Evolutionary conservation across 352 stramenopile genomes (phyloP).

Genomic region (Phytopythium aichiense): DNA sequence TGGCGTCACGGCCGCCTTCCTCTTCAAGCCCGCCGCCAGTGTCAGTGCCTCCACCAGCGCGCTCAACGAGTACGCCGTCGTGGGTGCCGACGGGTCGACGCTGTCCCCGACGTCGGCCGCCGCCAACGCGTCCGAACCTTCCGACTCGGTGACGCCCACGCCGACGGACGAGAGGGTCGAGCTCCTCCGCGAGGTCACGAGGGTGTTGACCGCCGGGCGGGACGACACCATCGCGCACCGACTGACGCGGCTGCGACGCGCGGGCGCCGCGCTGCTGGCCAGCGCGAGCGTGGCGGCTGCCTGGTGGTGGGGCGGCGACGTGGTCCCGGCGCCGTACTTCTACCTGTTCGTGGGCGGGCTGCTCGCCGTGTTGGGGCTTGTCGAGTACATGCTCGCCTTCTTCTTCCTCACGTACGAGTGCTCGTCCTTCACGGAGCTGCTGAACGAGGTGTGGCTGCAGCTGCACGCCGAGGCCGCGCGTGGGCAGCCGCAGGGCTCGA

Average conservation of each 20-base stretch:
- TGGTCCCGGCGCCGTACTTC: slow-evolving; percentile 21
- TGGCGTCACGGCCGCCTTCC: slow-evolving; percentile 65
- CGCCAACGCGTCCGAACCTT: slow-evolving; percentile 5
- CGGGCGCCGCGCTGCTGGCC: slow-evolving; percentile 27
- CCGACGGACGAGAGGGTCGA: slow-evolving; percentile 33
- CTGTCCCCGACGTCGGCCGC: slow-evolving; percentile 7
- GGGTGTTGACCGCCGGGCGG: slow-evolving; percentile 34
- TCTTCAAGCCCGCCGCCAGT: slow-evolving; percentile 18
- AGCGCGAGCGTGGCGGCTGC: slow-evolving; percentile 24
- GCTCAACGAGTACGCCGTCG: slow-evolving; percentile 24
- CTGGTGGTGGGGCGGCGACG: slow-evolving; percentile 17
- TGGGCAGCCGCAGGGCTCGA: neutral
- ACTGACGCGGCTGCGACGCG: slow-evolving; percentile 32
- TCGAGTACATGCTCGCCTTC: slow-evolving; percentile 74
- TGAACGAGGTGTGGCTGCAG: slow-evolving; percentile 64
- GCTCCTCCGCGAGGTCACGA: slow-evolving; percentile 44
- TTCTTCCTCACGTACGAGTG: slow-evolving; percentile 80
- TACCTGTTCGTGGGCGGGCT: slow-evolving; percentile 33
- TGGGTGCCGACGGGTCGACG: slow-evolving; percentile 16
- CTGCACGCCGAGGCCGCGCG: slow-evolving; percentile 26
- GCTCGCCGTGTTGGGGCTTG: slow-evolving; percentile 28
- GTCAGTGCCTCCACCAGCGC: slow-evolving; percentile 20
- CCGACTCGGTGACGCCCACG: slow-evolving; percentile 15
- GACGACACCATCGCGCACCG: slow-evolving; percentile 34
- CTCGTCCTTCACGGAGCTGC: slow-evolving; percentile 74